Evolutionary conservation across 768 basidiomycete genomes (phyloP), one percentile per base, ranked within the genome.

Genomic region (Paxillus ammoniavirescens): DNA sequence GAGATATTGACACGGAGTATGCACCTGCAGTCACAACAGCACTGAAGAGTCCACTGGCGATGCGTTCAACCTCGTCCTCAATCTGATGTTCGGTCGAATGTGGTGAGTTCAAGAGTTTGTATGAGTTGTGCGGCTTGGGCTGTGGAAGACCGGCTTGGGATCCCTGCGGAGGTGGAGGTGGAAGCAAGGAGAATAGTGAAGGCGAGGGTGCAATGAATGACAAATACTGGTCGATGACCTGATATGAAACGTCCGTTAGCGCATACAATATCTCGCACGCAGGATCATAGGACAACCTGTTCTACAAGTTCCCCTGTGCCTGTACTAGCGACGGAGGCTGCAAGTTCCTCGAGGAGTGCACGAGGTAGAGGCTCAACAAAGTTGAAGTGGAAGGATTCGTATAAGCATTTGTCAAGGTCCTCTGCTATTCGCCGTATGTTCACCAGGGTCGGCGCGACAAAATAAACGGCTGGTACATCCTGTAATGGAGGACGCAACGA

Each of bases 381-480:
- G 69, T 95, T 96, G 58, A 99, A 77, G 69, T 98, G 89, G 68
- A 89, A 94, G 0, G 92, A 86, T 63, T 97, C 92, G 66, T 99
- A 99, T 42, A 98, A 79, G 26, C 79, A 77, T 65, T 93, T 91
- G 68, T 86, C 84, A 36, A 98, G 81, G 72, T 99, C 97, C 68
- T 96, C 88, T 14, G 93, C 89, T 78, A 99, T 96, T 56, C 96
- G 82, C 54, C 81, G 79, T 61, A 98, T 81, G 67, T 98, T 99
- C 50, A 76, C 73, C 12, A 91, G 75, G 2, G 93, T 96, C 0
- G 97, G 96, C 0, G 93, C 82, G 47, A 98, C 89, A 66, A 99
- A 97, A 75, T 99, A 99, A 30, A 98, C 82, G 1, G 97, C 94
- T 15, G 97, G 97, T 2, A 99, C 97, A 68, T 99, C 97, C 10